phyloP scores from a whole-genome alignment of 495 filamentous ascomycete genomes.

The Penicillium ucsense region DNA sequence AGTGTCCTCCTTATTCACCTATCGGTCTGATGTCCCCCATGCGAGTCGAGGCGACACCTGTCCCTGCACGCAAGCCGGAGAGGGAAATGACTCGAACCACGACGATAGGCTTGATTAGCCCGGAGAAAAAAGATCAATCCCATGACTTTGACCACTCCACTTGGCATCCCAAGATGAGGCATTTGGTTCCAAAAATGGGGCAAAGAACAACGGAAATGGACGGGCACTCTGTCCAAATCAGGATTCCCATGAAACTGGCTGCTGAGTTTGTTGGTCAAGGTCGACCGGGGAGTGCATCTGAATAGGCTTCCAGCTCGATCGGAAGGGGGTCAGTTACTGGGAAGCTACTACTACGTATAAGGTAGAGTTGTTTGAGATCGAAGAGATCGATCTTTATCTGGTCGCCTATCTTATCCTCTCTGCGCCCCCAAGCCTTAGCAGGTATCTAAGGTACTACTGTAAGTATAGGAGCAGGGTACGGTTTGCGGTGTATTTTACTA shows the following conservation, averaged over 20 bases:
- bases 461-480: too few relatives aligned
- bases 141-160: conserved; percentile 6
- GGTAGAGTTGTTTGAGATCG: too few relatives aligned
- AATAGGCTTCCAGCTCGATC: too few relatives aligned
- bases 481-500: too few relatives aligned
- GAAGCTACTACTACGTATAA: too few relatives aligned
- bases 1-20: not conserved
- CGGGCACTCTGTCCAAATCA: not conserved
- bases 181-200: conserved; percentile 15
- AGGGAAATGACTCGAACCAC: conserved; percentile 1
- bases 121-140: conserved; percentile 1
- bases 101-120: conserved; percentile 6
- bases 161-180: conserved; percentile 8
- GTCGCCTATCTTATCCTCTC: too few relatives aligned
- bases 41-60: conserved; percentile 1
- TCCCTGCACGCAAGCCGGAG: conserved; percentile 1
- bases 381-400: too few relatives aligned
- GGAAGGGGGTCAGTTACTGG: too few relatives aligned
- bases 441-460: too few relatives aligned
- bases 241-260: not conserved
- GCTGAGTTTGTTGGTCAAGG: too few relatives aligned
- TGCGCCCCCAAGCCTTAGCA: too few relatives aligned
- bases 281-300: too few relatives aligned
- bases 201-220: not conserved
- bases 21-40: conserved; percentile 4